Base-by-base conservation (phyloP, 1,284 basidiomycete species). In the Moesziomyces sp. region DNA sequence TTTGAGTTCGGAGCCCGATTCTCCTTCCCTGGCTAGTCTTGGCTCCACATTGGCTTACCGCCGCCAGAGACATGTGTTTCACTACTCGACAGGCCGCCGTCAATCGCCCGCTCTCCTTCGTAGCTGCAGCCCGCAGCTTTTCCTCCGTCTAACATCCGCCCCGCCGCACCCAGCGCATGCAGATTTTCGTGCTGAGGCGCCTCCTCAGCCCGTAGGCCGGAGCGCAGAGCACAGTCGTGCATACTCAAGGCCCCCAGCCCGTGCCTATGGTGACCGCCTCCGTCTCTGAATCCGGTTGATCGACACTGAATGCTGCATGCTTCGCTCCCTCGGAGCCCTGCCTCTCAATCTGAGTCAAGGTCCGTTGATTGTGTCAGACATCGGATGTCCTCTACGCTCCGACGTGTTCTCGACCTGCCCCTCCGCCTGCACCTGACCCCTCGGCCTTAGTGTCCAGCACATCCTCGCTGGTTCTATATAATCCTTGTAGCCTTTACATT, bases 291-390 rank as follows among this genome's bases (percentile, higher is more conserved):
- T 63, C 50, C 61, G 61, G 61, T 43, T 57, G 51, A 58, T 52
- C 50, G 46, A 50, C 51, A 38, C 46, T 10, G 26, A 26, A 8
- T 19, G 24, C 47, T 54, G 28, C 26, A 33, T 44, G 19, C n/a
- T 23, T 18, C 18, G 14, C 1, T 14, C 26, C 46, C 43, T 30
- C 44, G 42, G 42, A 43, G 35, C 58, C 30, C 46, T n/a, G 4
- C 11, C 18, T 44, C 40, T 46, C 28, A 28, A 35, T 44, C 53
- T 60, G 57, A 59, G 53, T 66, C 63, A 59, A 16, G 28, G 35
- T 56, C 30, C 53, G 40, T 66, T 66, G 58, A 40, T 56, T 60
- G 64, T 60, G 64, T 60, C 64, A 52, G 47, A 59, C 30, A 42
- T 18, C 6, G 43, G 19, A 45, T 24, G 43, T 21, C 43, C 19